phyloP scores from a whole-genome alignment of 176 grass and related monocot genomes.

The Zea mays region Zm-B73-REFERENCE-NAM-5.0 NC_050100.1:183852501-183853000 shows the following conservation, averaged over 20 bases:
- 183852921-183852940: slow-evolving; percentile 61
- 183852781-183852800: slow-evolving; percentile 70
- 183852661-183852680: slow-evolving; percentile 64
- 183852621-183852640: slow-evolving; percentile 70
- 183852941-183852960: slow-evolving; percentile 54
- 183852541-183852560: slow-evolving; percentile 51
- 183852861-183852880: slow-evolving; percentile 57
- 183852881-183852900: slow-evolving; percentile 62
- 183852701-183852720: slow-evolving; percentile 42
- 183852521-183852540: slow-evolving; percentile 32
- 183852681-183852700: slow-evolving; percentile 65
- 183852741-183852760: slow-evolving; percentile 54
- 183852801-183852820: slow-evolving; percentile 72
- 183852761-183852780: slow-evolving; percentile 78
- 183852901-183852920: slow-evolving; percentile 81
- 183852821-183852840: slow-evolving; percentile 84
- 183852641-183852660: slow-evolving; percentile 67
- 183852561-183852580: slow-evolving; percentile 82
- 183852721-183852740: slow-evolving; percentile 9
- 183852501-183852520: slow-evolving; percentile 55
- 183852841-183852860: slow-evolving; percentile 67
- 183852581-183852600: slow-evolving; percentile 80
- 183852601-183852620: slow-evolving; percentile 90
- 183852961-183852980: slow-evolving; percentile 65
- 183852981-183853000: slow-evolving; percentile 60